These are phyloP conservation scores for Solanum neorickii DNA, from an alignment of 257 asterid genomes.

Conservation along the genomic window DNA sequence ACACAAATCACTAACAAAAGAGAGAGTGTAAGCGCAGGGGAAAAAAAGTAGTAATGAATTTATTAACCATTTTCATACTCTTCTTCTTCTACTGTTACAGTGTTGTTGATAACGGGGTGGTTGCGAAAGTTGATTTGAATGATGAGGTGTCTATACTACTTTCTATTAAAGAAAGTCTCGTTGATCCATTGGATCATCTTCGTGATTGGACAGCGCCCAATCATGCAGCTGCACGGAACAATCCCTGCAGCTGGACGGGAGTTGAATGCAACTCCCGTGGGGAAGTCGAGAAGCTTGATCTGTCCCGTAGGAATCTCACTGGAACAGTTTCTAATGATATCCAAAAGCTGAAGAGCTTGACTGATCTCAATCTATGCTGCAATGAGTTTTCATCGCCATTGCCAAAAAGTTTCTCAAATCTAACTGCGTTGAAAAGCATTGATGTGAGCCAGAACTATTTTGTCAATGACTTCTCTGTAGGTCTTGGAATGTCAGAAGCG, in stretches of 20 bases:
- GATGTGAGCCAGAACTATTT: constrained; percentile 68
- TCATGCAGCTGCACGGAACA: neutral
- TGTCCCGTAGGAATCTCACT: constrained; percentile 56
- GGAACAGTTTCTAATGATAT: constrained; percentile 41
- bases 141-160: constrained; percentile 33
- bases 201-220: constrained; percentile 36
- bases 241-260: constrained; percentile 62
- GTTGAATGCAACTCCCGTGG: constrained; percentile 50
- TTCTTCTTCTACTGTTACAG: constrained; percentile 10
- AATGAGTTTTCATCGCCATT: constrained; percentile 47
- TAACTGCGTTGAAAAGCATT: constrained; percentile 30
- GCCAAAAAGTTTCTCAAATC: constrained; percentile 38
- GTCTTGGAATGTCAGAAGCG: constrained; percentile 33
- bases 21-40: neutral
- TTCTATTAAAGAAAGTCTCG: constrained; percentile 31
- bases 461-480: constrained; percentile 32
- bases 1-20: neutral
- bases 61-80: constrained; percentile 9
- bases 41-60: constrained; percentile 26
- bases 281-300: constrained; percentile 38
- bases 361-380: constrained; percentile 32
- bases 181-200: constrained; percentile 53
- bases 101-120: constrained; percentile 7
- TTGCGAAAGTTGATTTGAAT: neutral
- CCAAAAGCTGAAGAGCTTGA: constrained; percentile 21